Conservation (phyloP, 495 filamentous ascomycete genomes). For the Extremus antarcticus region DNA sequence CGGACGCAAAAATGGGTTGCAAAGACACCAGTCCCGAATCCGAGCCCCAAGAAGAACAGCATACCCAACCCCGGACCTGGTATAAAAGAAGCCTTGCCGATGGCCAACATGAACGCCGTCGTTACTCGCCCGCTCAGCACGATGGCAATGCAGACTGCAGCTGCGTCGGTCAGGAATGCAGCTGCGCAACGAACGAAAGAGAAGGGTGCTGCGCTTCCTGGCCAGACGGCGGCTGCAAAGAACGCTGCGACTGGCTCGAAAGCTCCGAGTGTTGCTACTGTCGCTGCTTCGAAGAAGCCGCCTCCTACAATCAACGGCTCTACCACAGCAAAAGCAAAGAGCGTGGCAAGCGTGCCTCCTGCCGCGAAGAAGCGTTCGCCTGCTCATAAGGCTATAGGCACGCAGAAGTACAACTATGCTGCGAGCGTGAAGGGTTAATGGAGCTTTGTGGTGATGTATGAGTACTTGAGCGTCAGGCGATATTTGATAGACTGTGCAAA, state of each 20-base stretch:
- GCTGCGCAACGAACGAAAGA: constrained; percentile 14
- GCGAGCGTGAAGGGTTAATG: constrained; percentile 3
- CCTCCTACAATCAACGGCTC: background rate
- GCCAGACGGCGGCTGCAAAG: constrained; percentile 7
- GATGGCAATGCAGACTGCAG: constrained; percentile 14
- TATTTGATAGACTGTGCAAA: too few species aligned
- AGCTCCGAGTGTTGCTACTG: background rate
- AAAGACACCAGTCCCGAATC: too few species aligned
- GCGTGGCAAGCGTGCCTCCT: constrained; percentile 10
- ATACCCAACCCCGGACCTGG: background rate
- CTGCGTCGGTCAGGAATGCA: constrained; percentile 3
- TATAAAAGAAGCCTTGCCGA: constrained; percentile 10
- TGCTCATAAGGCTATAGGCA: constrained; percentile 9
- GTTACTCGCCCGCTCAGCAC: constrained; percentile 19
- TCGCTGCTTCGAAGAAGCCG: background rate
- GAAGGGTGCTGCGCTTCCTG: constrained; percentile 14
- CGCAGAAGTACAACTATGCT: constrained; percentile 19
- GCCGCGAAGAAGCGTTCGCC: constrained; percentile 2
- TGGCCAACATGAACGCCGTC: constrained; percentile 16
- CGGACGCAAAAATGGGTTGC: constrained; percentile 6
- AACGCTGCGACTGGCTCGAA: background rate
- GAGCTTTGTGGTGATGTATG: background rate
- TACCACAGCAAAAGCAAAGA: background rate
- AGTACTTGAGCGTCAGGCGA: background rate
- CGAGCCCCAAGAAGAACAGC: constrained; percentile 6